A percentile compares a stretch with the other conserved stretches of the same genome.
Conservation (phyloP, 2,329 filamentous ascomycete genomes). For the Penicillium aurantiogriseum region DNA sequence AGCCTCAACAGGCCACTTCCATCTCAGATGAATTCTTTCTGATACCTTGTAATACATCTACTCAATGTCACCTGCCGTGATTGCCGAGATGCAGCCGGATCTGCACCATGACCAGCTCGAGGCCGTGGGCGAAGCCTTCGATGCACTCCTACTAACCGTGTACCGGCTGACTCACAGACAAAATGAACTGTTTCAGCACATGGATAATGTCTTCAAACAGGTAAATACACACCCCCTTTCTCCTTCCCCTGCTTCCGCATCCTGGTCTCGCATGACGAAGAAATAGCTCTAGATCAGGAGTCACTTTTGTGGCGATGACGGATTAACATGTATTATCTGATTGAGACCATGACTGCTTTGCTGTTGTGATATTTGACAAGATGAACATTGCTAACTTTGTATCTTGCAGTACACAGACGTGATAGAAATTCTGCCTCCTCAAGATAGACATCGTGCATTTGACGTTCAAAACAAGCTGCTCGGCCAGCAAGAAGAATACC, state of each 20-base stretch:
- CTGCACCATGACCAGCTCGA: constrained; percentile 33
- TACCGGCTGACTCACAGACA: constrained; percentile 42
- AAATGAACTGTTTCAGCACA: constrained; percentile 37
- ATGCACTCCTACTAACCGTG: constrained; percentile 43
- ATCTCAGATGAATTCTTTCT: constrained; percentile 21
- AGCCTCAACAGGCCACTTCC: constrained; percentile 28
- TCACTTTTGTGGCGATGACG: constrained; percentile 60
- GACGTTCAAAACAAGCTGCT: constrained; percentile 35
- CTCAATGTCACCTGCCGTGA: constrained; percentile 33
- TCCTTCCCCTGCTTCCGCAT: constrained; percentile 1
- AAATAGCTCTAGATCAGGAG: constrained; percentile 81
- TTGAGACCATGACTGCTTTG: constrained; percentile 34
- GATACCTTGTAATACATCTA: constrained; percentile 24
- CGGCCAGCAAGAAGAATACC: constrained; percentile 32
- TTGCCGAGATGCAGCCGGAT: constrained; percentile 32
- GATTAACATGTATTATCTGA: constrained; percentile 61
- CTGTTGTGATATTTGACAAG: constrained; percentile 15
- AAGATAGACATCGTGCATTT: constrained; percentile 30
- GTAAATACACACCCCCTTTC: constrained; percentile 29
- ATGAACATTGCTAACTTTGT: constrained; percentile 29
- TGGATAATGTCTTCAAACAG: constrained; percentile 42
- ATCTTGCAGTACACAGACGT: constrained; percentile 20
- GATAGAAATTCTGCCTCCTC: constrained; percentile 20
- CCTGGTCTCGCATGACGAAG: constrained; percentile 48
- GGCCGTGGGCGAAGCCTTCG: constrained; percentile 41